These are phyloP conservation scores for Macroventuria anomochaeta DNA, from an alignment of 2,329 filamentous ascomycete genomes.

Conservation along the genomic window DNA sequence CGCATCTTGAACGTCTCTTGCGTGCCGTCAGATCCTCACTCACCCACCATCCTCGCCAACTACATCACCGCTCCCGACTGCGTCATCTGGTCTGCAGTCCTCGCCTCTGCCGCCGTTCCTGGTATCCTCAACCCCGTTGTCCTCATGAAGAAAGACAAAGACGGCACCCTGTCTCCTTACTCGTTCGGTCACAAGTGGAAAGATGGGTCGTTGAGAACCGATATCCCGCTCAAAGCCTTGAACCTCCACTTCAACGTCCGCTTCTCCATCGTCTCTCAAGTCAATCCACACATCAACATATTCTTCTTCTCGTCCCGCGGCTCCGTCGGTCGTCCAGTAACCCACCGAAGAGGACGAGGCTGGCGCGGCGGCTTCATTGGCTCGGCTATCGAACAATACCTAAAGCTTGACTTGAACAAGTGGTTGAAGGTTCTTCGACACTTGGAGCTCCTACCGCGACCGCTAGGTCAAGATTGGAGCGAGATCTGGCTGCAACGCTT, in stretches of 20 bases:
- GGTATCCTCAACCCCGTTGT: conserved; percentile 96
- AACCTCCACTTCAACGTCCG: conserved; percentile 99
- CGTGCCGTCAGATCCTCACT: conserved; percentile 94
- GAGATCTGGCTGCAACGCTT: conserved; percentile 97
- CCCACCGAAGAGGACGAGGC: conserved; percentile 88
- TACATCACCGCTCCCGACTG: conserved; percentile 95
- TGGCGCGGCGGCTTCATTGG: conserved; percentile 97
- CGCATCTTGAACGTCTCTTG: conserved; percentile 95
- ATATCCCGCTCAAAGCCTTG: conserved; percentile 91
- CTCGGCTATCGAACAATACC: conserved; percentile 88
- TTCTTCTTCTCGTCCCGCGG: conserved; percentile 98
- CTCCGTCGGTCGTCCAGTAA: conserved; percentile 89
- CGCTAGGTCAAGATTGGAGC: conserved; percentile 93
- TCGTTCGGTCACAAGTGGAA: conserved; percentile 99
- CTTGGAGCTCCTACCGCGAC: conserved; percentile 87
- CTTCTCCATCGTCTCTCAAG: conserved; percentile 86
- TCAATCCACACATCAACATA: conserved; percentile 97
- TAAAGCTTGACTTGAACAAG: conserved; percentile 96
- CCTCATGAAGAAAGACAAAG: conserved; percentile 81
- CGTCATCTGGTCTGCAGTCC: conserved; percentile 95
- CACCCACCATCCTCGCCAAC: conserved; percentile 89
- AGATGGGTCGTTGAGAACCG: conserved; percentile 90
- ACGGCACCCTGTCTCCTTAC: conserved; percentile 83
- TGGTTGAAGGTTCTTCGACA: conserved; percentile 96
- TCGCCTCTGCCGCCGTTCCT: conserved; percentile 93